Evolutionary conservation across 257 asterid species (phyloP).

Genomic region (Paulownia fortunei): DNA sequence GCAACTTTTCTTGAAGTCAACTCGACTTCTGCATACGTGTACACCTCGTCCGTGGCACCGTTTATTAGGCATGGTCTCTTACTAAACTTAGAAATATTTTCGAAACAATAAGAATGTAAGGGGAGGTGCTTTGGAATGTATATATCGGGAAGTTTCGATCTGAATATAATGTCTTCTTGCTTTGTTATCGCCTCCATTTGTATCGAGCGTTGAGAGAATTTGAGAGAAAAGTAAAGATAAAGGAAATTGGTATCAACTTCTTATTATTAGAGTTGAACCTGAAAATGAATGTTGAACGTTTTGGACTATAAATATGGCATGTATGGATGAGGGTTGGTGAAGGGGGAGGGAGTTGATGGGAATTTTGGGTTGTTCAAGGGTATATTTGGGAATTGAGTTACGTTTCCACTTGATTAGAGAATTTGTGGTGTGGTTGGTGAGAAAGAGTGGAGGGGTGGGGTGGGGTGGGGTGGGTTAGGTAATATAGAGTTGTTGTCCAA

Average conservation of each 20-base stretch:
- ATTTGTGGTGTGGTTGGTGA: constrained; percentile 64
- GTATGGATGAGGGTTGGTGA: constrained; percentile 45
- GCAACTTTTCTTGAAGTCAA: constrained; percentile 52
- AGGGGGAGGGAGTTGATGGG: constrained; percentile 47
- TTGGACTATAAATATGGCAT: constrained; percentile 45
- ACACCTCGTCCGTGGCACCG: constrained; percentile 61
- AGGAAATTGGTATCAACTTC: constrained; percentile 30
- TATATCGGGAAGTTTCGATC: constrained; percentile 83
- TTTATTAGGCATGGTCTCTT: constrained; percentile 68
- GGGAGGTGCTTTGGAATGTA: constrained; percentile 78
- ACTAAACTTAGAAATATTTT: constrained; percentile 51
- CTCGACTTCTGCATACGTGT: constrained; percentile 71
- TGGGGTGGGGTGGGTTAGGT: constrained; percentile 37
- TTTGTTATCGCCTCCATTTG: constrained; percentile 48
- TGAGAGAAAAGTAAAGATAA: neutral
- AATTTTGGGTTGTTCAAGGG: constrained; percentile 55
- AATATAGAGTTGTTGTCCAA: constrained; percentile 2
- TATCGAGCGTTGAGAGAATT: neutral
- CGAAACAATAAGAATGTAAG: constrained; percentile 75
- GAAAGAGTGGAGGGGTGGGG: constrained; percentile 42
- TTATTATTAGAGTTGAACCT: constrained; percentile 39
- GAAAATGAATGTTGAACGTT: constrained; percentile 26
- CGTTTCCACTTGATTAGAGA: neutral
- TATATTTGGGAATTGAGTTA: constrained; percentile 9
- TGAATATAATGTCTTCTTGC: constrained; percentile 59